These are phyloP conservation scores for Aurantiochytrium sp. DNA, from an alignment of 108 stramenopile genomes.

Conservation along the genomic window DNA sequence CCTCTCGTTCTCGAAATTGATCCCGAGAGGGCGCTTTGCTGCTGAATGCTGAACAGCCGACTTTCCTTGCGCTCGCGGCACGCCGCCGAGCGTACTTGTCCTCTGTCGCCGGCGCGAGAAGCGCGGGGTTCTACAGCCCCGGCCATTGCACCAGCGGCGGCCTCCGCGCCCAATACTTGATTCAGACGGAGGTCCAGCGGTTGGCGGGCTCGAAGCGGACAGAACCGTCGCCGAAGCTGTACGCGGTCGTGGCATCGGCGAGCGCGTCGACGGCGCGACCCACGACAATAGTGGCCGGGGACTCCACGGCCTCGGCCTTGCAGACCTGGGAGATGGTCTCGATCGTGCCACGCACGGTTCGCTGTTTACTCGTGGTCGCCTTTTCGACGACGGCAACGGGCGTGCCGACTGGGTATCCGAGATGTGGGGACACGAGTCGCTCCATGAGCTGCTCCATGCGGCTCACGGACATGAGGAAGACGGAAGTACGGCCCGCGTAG, in stretches of 20 bases:
- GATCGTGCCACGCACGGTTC: slow-evolving; percentile 44
- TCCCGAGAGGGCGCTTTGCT: no score
- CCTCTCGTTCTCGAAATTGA: no score
- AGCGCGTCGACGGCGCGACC: slow-evolving; percentile 9
- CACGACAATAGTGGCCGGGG: not conserved
- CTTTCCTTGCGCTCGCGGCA: no score
- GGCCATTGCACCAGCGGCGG: no score
- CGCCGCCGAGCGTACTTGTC: no score
- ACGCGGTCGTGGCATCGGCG: not conserved
- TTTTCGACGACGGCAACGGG: slow-evolving; percentile 57
- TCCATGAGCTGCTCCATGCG: slow-evolving; percentile 49
- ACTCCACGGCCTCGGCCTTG: not conserved
- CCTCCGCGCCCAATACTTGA: no score
- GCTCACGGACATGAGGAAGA: slow-evolving; percentile 62
- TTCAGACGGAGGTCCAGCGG: not conserved
- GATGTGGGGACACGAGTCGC: slow-evolving; percentile 30
- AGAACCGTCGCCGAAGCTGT: not conserved
- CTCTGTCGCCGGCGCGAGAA: no score
- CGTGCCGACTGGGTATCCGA: slow-evolving; percentile 42
- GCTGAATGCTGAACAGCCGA: no score
- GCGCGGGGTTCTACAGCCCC: no score
- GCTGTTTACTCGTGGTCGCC: slow-evolving; percentile 55
- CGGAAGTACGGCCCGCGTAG: slow-evolving; percentile 49
- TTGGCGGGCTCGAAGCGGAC: not conserved
- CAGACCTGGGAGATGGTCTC: slow-evolving; percentile 39